These are phyloP conservation scores for Cinnamomum chago DNA, from an alignment of 164 flowering plant species.

Conservation along the genomic window DNA sequence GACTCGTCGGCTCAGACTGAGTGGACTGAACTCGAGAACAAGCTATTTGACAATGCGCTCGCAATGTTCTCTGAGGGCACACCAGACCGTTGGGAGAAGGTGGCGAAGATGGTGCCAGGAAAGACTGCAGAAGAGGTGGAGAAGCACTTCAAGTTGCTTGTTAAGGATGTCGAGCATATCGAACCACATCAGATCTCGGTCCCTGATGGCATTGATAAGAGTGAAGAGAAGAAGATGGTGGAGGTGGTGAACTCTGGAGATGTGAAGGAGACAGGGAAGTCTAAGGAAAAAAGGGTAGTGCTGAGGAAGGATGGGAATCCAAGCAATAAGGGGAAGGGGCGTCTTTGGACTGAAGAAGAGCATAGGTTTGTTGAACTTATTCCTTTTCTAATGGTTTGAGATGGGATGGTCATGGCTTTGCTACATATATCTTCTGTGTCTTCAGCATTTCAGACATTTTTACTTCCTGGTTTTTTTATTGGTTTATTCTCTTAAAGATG, in stretches of 20 bases:
- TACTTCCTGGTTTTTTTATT: too few relatives aligned
- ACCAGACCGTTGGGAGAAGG: conserved; percentile 17
- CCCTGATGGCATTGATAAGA: conserved; percentile 10
- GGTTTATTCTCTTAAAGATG: too few relatives aligned
- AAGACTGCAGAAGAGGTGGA: conserved; percentile 23
- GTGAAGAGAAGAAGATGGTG: not conserved
- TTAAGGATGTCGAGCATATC: conserved; percentile 30
- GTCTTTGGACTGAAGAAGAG: conserved; percentile 39
- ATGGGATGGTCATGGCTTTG: too few relatives aligned
- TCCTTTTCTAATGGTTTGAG: not conserved
- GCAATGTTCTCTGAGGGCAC: conserved; percentile 12
- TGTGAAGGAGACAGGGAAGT: conserved; percentile 9
- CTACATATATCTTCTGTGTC: too few relatives aligned
- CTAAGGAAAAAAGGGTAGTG: not conserved
- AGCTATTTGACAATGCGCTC: conserved; percentile 32
- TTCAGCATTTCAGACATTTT: too few relatives aligned
- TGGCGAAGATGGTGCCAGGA: conserved; percentile 29
- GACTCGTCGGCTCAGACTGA: conserved; percentile 13
- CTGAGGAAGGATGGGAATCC: not conserved
- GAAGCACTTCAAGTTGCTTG: conserved; percentile 21
- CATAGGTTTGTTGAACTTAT: conserved; percentile 21
- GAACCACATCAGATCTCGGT: conserved; percentile 18
- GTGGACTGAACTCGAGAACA: conserved; percentile 39
- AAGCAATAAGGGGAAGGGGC: not conserved
- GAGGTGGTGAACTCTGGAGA: not conserved